Conservation (phyloP, 345 rosid genomes). For the Mallotus nudiflorus region DNA sequence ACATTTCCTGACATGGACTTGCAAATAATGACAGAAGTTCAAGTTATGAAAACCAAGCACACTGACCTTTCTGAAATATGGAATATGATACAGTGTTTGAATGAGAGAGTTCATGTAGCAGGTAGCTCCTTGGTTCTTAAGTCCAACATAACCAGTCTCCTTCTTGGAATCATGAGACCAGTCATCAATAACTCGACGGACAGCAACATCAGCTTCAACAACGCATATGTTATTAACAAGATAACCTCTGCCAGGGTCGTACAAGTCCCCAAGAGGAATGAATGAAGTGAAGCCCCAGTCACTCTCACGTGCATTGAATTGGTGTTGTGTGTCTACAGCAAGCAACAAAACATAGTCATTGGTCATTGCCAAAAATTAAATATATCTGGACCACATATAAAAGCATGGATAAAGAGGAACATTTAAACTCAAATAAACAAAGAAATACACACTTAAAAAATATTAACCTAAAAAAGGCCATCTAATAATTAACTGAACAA, state of each 20-base stretch:
- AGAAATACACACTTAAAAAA: too few species aligned
- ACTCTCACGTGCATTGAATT: conserved; percentile 85
- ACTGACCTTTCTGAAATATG: conserved; percentile 92
- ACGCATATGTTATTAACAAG: conserved; percentile 69
- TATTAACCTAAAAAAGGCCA: too few species aligned
- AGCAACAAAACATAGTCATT: background rate
- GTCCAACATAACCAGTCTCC: conserved; percentile 98
- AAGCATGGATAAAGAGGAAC: background rate
- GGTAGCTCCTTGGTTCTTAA: conserved; percentile 99
- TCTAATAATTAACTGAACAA: too few species aligned
- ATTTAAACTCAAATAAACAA: background rate
- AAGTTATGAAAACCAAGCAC: conserved; percentile 1
- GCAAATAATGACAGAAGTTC: conserved; percentile 6
- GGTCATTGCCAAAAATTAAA: conserved; percentile 1
- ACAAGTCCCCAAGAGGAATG: conserved; percentile 88
- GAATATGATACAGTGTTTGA: conserved; percentile 88
- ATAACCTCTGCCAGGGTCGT: conserved; percentile 89
- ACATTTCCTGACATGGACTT: conserved; percentile 2
- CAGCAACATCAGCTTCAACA: conserved; percentile 92
- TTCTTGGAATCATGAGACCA: conserved; percentile 91
- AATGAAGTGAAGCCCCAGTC: conserved; percentile 97
- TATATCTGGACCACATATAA: background rate
- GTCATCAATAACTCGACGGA: conserved; percentile 75
- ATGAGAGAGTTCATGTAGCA: conserved; percentile 99
- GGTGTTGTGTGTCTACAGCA: conserved; percentile 82